phyloP scores from a whole-genome alignment of 331 rosid species.

The Quercus phellos region DNA sequence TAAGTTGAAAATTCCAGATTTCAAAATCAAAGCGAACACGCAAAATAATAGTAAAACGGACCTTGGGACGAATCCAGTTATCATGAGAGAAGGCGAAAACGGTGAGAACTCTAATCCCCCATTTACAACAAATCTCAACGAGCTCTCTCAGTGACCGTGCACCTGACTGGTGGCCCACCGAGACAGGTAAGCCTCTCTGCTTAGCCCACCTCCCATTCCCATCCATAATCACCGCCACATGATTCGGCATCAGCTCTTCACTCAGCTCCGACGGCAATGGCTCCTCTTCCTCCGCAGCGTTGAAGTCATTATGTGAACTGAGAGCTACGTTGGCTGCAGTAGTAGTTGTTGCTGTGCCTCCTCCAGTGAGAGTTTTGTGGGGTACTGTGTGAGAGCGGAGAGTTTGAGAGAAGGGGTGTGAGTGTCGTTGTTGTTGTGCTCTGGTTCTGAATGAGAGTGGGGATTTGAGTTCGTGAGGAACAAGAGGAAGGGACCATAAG shows the following conservation, averaged over 20 bases:
- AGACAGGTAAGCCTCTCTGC: constrained; percentile 33
- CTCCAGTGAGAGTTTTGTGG: neutral
- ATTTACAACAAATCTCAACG: constrained; percentile 41
- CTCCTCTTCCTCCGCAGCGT: neutral
- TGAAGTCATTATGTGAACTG: neutral
- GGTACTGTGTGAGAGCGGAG: neutral
- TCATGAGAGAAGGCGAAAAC: constrained; percentile 68
- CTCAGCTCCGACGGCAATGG: constrained; percentile 32
- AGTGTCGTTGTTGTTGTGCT: constrained; percentile 1
- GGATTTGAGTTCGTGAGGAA: neutral
- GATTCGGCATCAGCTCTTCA: constrained; percentile 67
- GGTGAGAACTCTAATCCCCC: constrained; percentile 68
- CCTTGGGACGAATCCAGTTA: constrained; percentile 77
- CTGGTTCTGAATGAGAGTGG: neutral
- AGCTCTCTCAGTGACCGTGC: constrained; percentile 35
- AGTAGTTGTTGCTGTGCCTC: neutral
- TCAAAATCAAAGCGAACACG: no score
- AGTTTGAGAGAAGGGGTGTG: neutral
- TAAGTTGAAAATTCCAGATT: neutral
- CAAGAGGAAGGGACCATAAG: neutral
- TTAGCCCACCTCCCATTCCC: constrained; percentile 83
- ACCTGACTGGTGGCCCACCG: constrained; percentile 63
- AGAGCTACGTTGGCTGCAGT: neutral
- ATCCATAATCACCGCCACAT: constrained; percentile 92
- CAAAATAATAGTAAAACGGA: neutral